Evolutionary conservation across 768 basidiomycete genomes (phyloP).

Genomic region (Hemileccinum impolitum): DNA sequence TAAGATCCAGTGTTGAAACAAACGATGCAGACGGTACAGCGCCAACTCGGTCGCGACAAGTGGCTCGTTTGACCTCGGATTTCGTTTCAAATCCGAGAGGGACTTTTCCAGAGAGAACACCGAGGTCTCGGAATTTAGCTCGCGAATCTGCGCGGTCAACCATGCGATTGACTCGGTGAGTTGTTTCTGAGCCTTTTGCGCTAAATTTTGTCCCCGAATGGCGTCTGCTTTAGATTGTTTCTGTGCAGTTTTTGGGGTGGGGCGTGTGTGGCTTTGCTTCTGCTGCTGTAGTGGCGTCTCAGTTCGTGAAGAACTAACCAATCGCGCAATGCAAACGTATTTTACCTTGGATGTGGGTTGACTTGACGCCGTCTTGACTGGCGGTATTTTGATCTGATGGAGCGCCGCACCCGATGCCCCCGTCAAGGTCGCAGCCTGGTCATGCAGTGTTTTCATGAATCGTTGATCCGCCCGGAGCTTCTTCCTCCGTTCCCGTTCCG

Average conservation of each 20-base stretch:
- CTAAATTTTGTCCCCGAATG: constrained; percentile 43
- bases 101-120: constrained; percentile 27
- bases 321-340: neutral
- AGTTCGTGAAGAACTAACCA: neutral
- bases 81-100: constrained; percentile 42
- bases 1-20: constrained; percentile 51
- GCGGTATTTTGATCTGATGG: constrained; percentile 51
- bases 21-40: constrained; percentile 51
- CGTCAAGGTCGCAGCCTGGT: constrained; percentile 59
- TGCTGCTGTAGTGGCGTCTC: constrained; percentile 3
- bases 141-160: constrained; percentile 50
- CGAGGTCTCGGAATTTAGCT: constrained; percentile 23
- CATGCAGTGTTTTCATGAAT: constrained; percentile 54
- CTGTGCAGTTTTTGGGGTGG: constrained; percentile 27
- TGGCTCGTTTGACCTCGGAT: constrained; percentile 40
- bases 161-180: constrained; percentile 42
- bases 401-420: constrained; percentile 57
- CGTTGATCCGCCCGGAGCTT: constrained; percentile 47
- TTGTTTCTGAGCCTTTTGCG: constrained; percentile 42
- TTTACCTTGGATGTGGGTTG: constrained; percentile 13
- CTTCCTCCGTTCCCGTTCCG: constrained; percentile 36
- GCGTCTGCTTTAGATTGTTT: constrained; percentile 36
- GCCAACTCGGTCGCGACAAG: constrained; percentile 49
- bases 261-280: constrained; percentile 15
- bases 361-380: constrained; percentile 29